Conservation (phyloP, 2,329 filamentous ascomycete species). For the Penicillium nordicum region DNA sequence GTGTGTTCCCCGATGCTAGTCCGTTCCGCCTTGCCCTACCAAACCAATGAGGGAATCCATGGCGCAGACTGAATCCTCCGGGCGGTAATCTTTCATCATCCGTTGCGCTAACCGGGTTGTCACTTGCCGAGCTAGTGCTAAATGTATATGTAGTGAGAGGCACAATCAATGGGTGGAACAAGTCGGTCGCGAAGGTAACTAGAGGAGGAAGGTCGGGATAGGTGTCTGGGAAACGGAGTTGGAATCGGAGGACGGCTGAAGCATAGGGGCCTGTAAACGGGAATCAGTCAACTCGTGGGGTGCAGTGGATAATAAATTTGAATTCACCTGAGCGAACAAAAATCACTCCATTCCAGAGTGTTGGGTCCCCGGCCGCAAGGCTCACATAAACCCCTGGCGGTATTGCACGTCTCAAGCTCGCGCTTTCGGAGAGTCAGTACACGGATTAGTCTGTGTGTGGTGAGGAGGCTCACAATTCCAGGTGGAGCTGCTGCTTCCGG, state of each 20-base stretch:
- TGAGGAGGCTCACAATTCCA: constrained; percentile 68
- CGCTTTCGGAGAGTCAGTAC: constrained; percentile 49
- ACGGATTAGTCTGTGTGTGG: neutral
- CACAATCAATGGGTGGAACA: constrained; percentile 91
- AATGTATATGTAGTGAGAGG: constrained; percentile 94
- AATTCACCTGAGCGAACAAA: constrained; percentile 79
- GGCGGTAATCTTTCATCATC: constrained; percentile 81
- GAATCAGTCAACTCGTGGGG: neutral
- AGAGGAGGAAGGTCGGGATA: constrained; percentile 79
- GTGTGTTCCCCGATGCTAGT: constrained; percentile 33
- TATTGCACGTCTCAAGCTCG: constrained; percentile 75
- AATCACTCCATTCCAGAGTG: constrained; percentile 83
- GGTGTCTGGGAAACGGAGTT: constrained; percentile 77
- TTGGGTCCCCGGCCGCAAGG: constrained; percentile 74
- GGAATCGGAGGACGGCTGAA: constrained; percentile 81
- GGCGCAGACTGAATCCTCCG: constrained; percentile 82
- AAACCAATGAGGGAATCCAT: constrained; percentile 92
- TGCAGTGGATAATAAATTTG: neutral
- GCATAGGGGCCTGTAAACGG: constrained; percentile 73
- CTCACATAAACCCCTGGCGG: constrained; percentile 85
- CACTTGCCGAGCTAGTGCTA: constrained; percentile 70
- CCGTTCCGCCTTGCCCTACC: constrained; percentile 53
- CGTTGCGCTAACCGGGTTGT: constrained; percentile 75
- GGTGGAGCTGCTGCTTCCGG: constrained; percentile 70
- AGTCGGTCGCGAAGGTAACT: constrained; percentile 84